phyloP scores from a whole-genome alignment of 441 rosid genomes.

The Erodium moschatum region DNA sequence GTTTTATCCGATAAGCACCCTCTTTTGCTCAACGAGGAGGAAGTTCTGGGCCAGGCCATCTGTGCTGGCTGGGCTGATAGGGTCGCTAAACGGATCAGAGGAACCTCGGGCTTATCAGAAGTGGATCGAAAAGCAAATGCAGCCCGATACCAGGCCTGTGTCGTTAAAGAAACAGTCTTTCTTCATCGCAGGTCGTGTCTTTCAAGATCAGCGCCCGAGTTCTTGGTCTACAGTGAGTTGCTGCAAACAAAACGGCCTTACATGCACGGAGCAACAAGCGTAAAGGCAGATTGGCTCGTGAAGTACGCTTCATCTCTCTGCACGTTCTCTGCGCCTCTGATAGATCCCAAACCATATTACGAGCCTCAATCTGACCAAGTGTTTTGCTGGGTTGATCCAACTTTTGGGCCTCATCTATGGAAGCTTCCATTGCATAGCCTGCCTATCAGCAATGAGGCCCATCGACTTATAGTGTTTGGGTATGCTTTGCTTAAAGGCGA shows the following conservation, averaged over 20 bases:
- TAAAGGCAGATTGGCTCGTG: constrained; percentile 70
- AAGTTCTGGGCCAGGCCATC: constrained; percentile 64
- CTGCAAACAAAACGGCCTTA: constrained; percentile 62
- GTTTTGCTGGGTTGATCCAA: constrained; percentile 45
- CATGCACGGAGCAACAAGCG: constrained; percentile 75
- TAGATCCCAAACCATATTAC: constrained; percentile 60
- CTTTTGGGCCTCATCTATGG: constrained; percentile 64
- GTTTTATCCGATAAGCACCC: constrained; percentile 37
- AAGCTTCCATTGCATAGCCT: constrained; percentile 51
- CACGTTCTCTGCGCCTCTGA: constrained; percentile 42
- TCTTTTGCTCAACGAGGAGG: constrained; percentile 56
- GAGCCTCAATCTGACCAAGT: constrained; percentile 46
- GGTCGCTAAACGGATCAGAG: constrained; percentile 56
- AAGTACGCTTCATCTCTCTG: constrained; percentile 52
- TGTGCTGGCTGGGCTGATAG: constrained; percentile 98
- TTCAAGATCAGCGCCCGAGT: constrained; percentile 59
- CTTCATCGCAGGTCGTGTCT: constrained; percentile 77
- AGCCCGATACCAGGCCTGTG: constrained; percentile 55
- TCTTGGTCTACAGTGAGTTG: constrained; percentile 72
- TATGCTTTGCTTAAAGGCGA: constrained; percentile 72
- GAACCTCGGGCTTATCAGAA: constrained; percentile 26
- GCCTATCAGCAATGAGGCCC: constrained; percentile 24
- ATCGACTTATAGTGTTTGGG: constrained; percentile 47
- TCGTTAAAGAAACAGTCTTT: constrained; percentile 55
- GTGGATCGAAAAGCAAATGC: constrained; percentile 42